Conservation (phyloP, 1,139 yeast species). For the Meyerozyma carpophila region DNA sequence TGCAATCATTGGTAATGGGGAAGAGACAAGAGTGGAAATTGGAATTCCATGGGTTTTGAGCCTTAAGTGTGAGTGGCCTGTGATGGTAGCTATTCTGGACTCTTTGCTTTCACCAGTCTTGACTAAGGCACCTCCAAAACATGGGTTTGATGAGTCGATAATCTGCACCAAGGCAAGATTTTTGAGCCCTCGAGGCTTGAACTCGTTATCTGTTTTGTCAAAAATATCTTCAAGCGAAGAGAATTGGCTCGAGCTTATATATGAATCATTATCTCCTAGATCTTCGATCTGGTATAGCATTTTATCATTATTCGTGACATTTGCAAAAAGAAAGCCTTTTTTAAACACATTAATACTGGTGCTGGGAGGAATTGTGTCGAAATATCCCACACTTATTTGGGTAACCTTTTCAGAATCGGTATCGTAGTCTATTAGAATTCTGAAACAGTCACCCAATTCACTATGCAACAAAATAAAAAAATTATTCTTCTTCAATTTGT, state of each 20-base stretch:
- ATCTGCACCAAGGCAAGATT: constrained; percentile 59
- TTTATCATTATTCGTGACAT: constrained; percentile 58
- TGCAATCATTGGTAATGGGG: constrained; percentile 66
- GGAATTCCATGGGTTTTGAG: constrained; percentile 56
- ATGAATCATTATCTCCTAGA: constrained; percentile 52
- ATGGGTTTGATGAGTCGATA: constrained; percentile 52
- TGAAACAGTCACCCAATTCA: constrained; percentile 72
- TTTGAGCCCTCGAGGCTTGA: constrained; percentile 31
- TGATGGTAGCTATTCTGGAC: constrained; percentile 26
- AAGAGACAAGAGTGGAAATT: constrained; percentile 58
- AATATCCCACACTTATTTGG: constrained; percentile 38
- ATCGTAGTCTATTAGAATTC: constrained; percentile 45
- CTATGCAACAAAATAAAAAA: constrained; percentile 75
- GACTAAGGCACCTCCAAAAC: constrained; percentile 44
- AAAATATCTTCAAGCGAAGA: not conserved
- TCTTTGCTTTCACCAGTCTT: constrained; percentile 25
- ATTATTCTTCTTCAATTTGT: constrained; percentile 50
- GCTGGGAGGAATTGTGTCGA: constrained; percentile 68
- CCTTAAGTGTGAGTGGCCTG: constrained; percentile 41
- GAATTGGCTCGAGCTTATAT: constrained; percentile 2
- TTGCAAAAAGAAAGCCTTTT: constrained; percentile 72
- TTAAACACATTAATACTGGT: constrained; percentile 55
- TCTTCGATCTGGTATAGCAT: constrained; percentile 70
- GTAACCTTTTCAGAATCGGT: constrained; percentile 40
- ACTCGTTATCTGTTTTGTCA: constrained; percentile 3